A percentile compares a stretch with the other conserved stretches of the same genome.
Conservation (phyloP, 257 asterid genomes). For the Ehretia macrophylla region DNA sequence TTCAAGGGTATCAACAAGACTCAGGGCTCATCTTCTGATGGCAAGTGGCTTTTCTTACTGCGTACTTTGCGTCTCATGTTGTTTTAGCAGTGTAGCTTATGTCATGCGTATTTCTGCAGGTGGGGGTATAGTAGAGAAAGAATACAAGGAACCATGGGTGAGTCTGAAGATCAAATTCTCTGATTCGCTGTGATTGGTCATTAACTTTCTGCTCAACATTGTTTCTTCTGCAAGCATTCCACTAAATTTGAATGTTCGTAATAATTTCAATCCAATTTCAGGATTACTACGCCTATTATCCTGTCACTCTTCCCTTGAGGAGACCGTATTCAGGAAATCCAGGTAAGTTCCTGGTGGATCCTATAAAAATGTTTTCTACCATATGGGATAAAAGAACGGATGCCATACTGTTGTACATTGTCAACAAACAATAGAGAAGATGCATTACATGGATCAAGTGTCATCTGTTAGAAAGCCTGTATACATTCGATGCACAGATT, state of each 20-base stretch:
- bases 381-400: not conserved
- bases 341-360: slow-evolving; percentile 33
- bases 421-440: too few relatives aligned
- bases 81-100: slow-evolving; percentile 8
- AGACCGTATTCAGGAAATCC: slow-evolving; percentile 93
- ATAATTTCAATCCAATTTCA: slow-evolving; percentile 19
- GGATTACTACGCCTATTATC: slow-evolving; percentile 76
- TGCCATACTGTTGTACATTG: too few relatives aligned
- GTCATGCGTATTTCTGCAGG: slow-evolving; percentile 32
- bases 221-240: not conserved
- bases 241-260: not conserved
- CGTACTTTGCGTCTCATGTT: slow-evolving; percentile 8
- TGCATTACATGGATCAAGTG: too few relatives aligned
- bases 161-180: slow-evolving; percentile 16
- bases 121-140: slow-evolving; percentile 40
- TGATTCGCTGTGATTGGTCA: slow-evolving; percentile 2
- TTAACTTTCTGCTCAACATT: too few relatives aligned
- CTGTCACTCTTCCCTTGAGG: slow-evolving; percentile 67
- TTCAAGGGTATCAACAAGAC: slow-evolving; percentile 17
- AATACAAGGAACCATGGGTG: slow-evolving; percentile 93
- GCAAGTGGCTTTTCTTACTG: slow-evolving; percentile 31
- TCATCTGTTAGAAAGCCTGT: too few relatives aligned
- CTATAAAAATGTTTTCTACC: not conserved
- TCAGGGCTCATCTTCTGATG: slow-evolving; percentile 32
- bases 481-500: not conserved